These are phyloP conservation scores for Morella rubra DNA, from an alignment of 306 rosid species.

Conservation along the genomic window DNA sequence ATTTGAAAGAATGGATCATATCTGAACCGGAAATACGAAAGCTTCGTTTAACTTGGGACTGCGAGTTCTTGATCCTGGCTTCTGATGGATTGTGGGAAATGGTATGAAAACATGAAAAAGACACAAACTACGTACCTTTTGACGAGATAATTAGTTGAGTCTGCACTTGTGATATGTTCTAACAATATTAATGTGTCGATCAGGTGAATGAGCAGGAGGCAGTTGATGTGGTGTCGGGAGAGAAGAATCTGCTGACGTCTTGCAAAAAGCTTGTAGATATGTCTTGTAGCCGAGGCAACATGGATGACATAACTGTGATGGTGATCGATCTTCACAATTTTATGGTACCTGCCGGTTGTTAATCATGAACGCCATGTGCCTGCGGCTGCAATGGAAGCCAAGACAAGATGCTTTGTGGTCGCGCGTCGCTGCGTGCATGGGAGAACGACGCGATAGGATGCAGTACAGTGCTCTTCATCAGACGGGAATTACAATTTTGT, in stretches of 20 bases:
- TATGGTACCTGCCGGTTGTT: neutral
- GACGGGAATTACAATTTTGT: too few species aligned
- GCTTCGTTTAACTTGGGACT: slow-evolving; percentile 34
- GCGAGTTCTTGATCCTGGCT: slow-evolving; percentile 39
- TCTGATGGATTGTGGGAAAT: slow-evolving; percentile 52
- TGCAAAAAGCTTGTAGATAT: slow-evolving; percentile 39
- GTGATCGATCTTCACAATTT: slow-evolving; percentile 30
- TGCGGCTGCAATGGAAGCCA: neutral
- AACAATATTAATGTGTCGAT: neutral
- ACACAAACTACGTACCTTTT: too few species aligned
- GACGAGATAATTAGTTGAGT: neutral
- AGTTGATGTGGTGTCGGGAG: slow-evolving; percentile 32
- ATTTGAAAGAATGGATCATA: slow-evolving; percentile 45
- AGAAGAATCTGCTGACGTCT: slow-evolving; percentile 1
- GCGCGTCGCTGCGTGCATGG: too few species aligned
- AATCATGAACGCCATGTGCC: neutral
- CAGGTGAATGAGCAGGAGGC: slow-evolving; percentile 45
- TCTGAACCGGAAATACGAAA: slow-evolving; percentile 35
- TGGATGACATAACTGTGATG: slow-evolving; percentile 47
- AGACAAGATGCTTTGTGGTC: too few species aligned
- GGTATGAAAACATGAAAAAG: neutral
- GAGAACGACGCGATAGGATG: too few species aligned
- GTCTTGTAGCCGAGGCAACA: slow-evolving; percentile 35
- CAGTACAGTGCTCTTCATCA: too few species aligned
- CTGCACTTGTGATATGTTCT: neutral